Base-by-base conservation (phyloP, 2,329 filamentous ascomycete genomes). In the Microdochium bolleyi region DNA sequence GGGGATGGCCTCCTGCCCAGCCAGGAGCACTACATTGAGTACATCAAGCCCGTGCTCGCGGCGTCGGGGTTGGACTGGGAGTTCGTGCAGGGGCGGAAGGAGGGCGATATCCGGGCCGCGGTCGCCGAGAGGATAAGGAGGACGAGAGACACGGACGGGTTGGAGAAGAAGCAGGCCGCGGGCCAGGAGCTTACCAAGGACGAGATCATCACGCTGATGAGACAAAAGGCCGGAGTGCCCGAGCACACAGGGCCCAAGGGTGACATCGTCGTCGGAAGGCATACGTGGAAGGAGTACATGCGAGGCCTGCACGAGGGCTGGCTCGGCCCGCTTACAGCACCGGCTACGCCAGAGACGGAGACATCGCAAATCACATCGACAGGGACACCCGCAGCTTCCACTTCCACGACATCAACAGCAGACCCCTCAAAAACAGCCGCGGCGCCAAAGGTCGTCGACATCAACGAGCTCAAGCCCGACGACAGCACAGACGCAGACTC, bases 221-320 rank as follows among this genome's bases (percentile, higher is more conserved):
- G 92, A 60, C 74, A 77, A 62, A 80, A 76, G 58, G 83, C 84
- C 55, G 85, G 85, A 7, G 80, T 92, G 10, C 76, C 74, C 24
- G 83, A 89, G 32, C 92, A 87, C 63, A 76, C 85, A 3, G 92
- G 89, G 10, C 75, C 87, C 22, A 80, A 80, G 57, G 94, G 94
- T 48, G 92, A 97, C 65, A 78, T 99, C 51, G 84, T 97, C 19
- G 83, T 99, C 61, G 94, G 94, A 13, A 77, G 92, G 53, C 88
- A 96, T 66, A 86, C 92, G 10, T 99, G 94, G 94, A 99, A 96
- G 72, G 94, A 99, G 71, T 99, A 97, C 67, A 75, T 97, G 24
- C 80, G 92, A 54, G 94, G 94, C 48, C 66, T 97, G 59, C 94
- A 99, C 67, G 94, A 99, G 71, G 94, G 94, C 53, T 99, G 94